These are phyloP conservation scores for Ramalina intermedia DNA, from an alignment of 495 filamentous ascomycete species.

Conservation along the genomic window DNA sequence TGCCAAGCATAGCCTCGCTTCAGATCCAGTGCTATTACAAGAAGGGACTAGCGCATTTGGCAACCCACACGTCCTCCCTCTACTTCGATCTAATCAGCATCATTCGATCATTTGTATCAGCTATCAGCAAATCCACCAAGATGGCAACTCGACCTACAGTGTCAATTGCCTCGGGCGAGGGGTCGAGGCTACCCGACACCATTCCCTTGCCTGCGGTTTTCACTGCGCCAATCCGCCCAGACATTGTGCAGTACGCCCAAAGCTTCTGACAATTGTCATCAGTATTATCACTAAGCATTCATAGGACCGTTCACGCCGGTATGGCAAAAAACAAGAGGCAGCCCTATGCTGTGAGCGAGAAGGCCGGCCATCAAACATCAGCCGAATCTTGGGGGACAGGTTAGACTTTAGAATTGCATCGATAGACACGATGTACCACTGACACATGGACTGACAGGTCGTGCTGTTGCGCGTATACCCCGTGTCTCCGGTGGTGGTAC, in stretches of 20 bases:
- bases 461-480: slow-evolving; percentile 98
- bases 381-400: slow-evolving; percentile 99
- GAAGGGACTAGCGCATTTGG: too few species aligned
- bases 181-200: slow-evolving; percentile 71
- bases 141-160: slow-evolving; percentile 94
- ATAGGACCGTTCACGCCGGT: slow-evolving; percentile 79
- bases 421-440: neutral
- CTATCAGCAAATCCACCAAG: slow-evolving; percentile 17
- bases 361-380: slow-evolving; percentile 98
- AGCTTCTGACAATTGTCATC: neutral
- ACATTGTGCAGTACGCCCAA: slow-evolving; percentile 78
- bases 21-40: too few species aligned
- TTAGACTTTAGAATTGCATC: slow-evolving; percentile 34
- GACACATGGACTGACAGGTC: slow-evolving; percentile 42
- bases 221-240: slow-evolving; percentile 87
- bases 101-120: too few species aligned
- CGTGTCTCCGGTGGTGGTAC: slow-evolving; percentile 99
- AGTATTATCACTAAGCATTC: slow-evolving; percentile 22
- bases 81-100: too few species aligned
- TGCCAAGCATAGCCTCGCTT: too few species aligned
- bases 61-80: too few species aligned
- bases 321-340: slow-evolving; percentile 99
- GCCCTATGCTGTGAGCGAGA: slow-evolving; percentile 99
- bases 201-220: slow-evolving; percentile 90
- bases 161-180: slow-evolving; percentile 85